These are phyloP conservation scores for Cordyceps fumosorosea DNA, from an alignment of 2,329 filamentous ascomycete species.

Conservation along the genomic window DNA sequence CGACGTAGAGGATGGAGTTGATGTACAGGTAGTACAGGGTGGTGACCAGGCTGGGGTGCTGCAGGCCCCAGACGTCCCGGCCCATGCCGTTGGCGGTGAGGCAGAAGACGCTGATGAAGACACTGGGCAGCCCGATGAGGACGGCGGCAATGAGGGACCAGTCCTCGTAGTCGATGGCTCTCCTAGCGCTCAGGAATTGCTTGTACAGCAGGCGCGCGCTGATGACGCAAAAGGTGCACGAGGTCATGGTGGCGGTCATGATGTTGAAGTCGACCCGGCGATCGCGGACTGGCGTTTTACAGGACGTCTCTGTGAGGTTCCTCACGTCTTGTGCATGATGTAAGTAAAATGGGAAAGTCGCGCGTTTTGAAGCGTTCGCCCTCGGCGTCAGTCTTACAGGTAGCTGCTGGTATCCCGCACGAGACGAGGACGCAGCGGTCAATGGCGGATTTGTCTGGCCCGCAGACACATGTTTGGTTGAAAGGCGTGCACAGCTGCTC, in stretches of 20 bases:
- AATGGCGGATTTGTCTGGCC: neutral
- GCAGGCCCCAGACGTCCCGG: constrained; percentile 39
- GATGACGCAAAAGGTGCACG: constrained; percentile 24
- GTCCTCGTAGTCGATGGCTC: constrained; percentile 30
- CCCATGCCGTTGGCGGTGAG: constrained; percentile 33
- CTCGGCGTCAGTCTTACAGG: neutral
- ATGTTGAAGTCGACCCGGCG: neutral
- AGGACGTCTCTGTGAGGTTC: neutral
- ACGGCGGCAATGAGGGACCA: constrained; percentile 25
- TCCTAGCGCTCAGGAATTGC: constrained; percentile 23
- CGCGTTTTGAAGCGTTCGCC: neutral
- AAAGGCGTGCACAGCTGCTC: neutral
- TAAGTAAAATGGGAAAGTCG: no score
- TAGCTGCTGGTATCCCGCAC: neutral
- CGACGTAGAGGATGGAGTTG: constrained; percentile 34
- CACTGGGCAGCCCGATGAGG: constrained; percentile 23
- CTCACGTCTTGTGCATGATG: neutral
- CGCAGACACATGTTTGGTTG: neutral
- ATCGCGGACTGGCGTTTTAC: constrained; percentile 5
- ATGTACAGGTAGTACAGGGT: constrained; percentile 35
- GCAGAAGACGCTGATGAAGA: constrained; percentile 24
- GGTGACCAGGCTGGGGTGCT: constrained; percentile 30
- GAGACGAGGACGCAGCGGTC: neutral
- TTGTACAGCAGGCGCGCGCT: constrained; percentile 30
- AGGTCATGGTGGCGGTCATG: neutral